phyloP scores from a whole-genome alignment of 1,284 basidiomycete species.

The Trichosporon faecale region DNA sequence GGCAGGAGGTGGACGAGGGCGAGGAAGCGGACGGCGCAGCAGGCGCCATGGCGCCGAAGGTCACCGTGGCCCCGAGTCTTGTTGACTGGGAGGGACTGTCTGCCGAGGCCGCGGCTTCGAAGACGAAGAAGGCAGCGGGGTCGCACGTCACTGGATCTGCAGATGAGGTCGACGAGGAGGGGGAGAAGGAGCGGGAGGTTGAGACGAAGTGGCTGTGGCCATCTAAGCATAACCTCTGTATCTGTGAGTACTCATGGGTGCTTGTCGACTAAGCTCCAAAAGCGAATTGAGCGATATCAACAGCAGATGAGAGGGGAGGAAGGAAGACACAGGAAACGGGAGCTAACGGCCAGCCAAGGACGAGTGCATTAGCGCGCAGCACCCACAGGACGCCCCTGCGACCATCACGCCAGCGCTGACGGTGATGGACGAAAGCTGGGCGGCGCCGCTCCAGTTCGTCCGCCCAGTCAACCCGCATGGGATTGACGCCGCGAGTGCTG shows the following conservation, averaged over 20 bases:
- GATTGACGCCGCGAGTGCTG: not conserved
- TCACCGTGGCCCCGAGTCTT: not conserved
- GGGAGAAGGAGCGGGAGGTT: not conserved
- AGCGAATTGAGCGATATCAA: too few relatives aligned
- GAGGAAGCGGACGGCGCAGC: not conserved
- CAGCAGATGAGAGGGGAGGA: not conserved
- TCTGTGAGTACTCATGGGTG: not conserved
- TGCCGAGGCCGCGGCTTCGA: too few relatives aligned
- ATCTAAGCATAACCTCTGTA: not conserved
- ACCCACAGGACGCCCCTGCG: not conserved
- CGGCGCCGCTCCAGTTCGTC: not conserved
- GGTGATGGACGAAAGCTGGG: not conserved
- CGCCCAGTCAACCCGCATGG: not conserved
- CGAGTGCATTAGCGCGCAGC: not conserved
- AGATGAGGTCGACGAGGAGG: too few relatives aligned
- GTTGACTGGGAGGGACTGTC: not conserved
- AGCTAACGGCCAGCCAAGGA: not conserved
- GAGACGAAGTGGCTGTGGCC: not conserved
- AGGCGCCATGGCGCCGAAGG: not conserved
- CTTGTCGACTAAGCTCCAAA: too few relatives aligned
- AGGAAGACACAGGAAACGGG: not conserved
- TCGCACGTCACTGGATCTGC: too few relatives aligned
- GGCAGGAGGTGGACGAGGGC: not conserved
- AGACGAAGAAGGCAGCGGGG: not conserved
- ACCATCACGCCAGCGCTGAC: not conserved